phyloP scores from a whole-genome alignment of 1,284 basidiomycete species.

The Agaricales sp. region DNA sequence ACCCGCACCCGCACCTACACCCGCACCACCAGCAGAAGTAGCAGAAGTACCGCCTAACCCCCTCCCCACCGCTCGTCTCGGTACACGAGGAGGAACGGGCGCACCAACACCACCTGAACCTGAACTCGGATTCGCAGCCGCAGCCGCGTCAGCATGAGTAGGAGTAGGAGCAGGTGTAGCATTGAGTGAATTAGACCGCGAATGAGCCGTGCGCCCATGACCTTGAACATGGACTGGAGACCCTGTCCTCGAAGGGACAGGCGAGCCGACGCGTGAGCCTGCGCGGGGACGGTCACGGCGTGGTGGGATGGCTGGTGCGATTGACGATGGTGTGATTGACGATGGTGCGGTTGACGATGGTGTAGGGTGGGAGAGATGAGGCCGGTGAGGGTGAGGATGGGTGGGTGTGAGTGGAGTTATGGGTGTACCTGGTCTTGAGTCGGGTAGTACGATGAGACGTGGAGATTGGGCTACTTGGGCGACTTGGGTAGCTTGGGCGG shows the following conservation, averaged over 20 bases:
- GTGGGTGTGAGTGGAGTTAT: slow-evolving; percentile 16
- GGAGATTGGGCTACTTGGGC: slow-evolving; percentile 6
- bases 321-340: not conserved
- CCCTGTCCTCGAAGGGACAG: not conserved
- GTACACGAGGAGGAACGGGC: slow-evolving; percentile 43
- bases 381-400: slow-evolving; percentile 33
- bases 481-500: no score
- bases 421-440: slow-evolving; percentile 5
- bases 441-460: slow-evolving; percentile 5
- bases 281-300: slow-evolving; percentile 2
- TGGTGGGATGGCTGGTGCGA: not conserved
- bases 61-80: slow-evolving; percentile 39
- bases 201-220: no score
- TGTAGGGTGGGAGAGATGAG: no score
- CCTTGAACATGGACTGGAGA: slow-evolving; percentile 25
- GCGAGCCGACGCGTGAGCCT: slow-evolving; percentile 1
- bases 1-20: slow-evolving; percentile 3
- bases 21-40: slow-evolving; percentile 5
- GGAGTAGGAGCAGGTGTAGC: slow-evolving; percentile 6
- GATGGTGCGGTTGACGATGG: slow-evolving; percentile 18
- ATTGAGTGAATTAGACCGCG: no score
- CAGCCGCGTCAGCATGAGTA: slow-evolving; percentile 14
- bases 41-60: slow-evolving; percentile 9
- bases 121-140: slow-evolving; percentile 17
- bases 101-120: slow-evolving; percentile 14